Base-by-base conservation (phyloP, 495 filamentous ascomycete species). In the Pyrenula aspistea region DNA sequence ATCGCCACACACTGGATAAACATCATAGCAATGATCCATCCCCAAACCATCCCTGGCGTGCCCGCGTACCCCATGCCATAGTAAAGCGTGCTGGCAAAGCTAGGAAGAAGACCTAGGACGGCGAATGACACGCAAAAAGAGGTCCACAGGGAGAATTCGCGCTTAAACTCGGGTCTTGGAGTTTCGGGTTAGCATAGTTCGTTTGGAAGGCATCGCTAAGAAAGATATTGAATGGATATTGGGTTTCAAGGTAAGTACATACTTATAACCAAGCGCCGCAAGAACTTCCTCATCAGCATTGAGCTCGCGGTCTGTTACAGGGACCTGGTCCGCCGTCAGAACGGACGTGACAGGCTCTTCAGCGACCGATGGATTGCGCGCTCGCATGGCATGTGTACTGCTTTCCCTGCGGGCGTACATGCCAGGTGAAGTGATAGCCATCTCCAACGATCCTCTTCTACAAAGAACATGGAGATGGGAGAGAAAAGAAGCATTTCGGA, bases 51-150 rank as follows among this genome's bases (percentile, higher is more conserved):
- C n/a, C 84, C 85, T 12, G 82, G 85, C 1, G 85, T 87, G 11
- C 87, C 86, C 20, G 87, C 87, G 71, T 90, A 90, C 55, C 87
- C 87, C 78, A 91, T 85, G 56, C 76, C 87, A 75, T 88, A 91
- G 61, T 77, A 83, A 54, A 91, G 69, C 0, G 87, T 91, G 55
- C 77, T 83, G 2, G 87, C 87, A 63, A 89, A 88, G 51, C 82
- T 86, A 0, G 87, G 87, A 48, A 91, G 67, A 53, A 91, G 64
- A 2, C 87, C 87, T 56, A 90, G 68, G 2, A 89, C 85, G 3
- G 87, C 84, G 65, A 90, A 90, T 56, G 79, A 84, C 53, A 91
- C 85, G 61, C 84, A 87, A 68, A 91, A 91, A 0, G 85, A 85
- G 12, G 85, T 87, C 82, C 85, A 90, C n/a, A 88, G 69, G n/a